A percentile compares a stretch with the other conserved stretches of the same genome.
phyloP scores from a whole-genome alignment of 805 yeast species.

The Saccharomyces paradoxus region DNA sequence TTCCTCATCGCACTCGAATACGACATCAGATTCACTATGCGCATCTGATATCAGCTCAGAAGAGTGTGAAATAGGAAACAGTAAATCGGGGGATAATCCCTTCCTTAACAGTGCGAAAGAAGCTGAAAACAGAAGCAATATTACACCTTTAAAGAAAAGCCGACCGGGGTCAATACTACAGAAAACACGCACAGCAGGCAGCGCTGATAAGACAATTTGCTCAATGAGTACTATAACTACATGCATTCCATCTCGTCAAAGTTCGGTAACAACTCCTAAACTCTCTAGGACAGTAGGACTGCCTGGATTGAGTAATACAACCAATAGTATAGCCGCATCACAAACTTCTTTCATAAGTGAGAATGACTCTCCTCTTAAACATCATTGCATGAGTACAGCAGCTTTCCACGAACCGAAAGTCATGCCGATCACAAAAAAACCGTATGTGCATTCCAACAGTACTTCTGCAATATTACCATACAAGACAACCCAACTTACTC shows the following conservation, averaged over 20 bases:
- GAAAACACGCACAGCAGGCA: background rate
- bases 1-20: conserved; percentile 17
- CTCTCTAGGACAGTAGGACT: background rate
- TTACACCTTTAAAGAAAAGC: conserved; percentile 1
- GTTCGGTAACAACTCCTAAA: background rate
- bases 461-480: conserved; percentile 14
- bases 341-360: background rate
- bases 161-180: background rate
- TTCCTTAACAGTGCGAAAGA: conserved; percentile 1
- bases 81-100: background rate
- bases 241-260: background rate
- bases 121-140: background rate
- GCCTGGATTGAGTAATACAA: background rate
- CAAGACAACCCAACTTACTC: conserved; percentile 24
- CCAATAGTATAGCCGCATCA: background rate
- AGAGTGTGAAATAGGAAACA: background rate
- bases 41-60: background rate
- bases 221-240: background rate
- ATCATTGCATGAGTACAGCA: background rate
- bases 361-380: background rate
- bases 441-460: conserved; percentile 12
- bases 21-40: conserved; percentile 13
- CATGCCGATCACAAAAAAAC: background rate
- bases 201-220: background rate
- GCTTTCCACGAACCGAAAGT: background rate